These are phyloP conservation scores for Penicillium sp. DNA, from an alignment of 2,329 filamentous ascomycete genomes.

Conservation along the genomic window DNA sequence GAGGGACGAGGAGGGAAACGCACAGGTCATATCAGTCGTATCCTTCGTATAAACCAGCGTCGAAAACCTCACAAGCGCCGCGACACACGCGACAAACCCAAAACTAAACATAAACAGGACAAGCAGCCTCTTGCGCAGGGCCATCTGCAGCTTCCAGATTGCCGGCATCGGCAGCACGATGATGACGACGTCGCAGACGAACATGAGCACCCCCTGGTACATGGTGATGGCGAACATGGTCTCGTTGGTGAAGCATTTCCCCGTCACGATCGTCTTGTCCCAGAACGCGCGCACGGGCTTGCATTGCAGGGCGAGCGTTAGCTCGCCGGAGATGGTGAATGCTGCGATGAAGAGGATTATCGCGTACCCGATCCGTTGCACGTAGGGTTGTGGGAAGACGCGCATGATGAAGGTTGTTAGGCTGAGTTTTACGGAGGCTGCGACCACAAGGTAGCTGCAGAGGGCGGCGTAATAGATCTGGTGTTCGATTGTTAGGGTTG, in stretches of 20 bases:
- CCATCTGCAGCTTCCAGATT: constrained; percentile 18
- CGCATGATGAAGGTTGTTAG: constrained; percentile 17
- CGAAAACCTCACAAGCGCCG: constrained; percentile 15
- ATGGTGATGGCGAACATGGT: background rate
- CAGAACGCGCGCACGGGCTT: constrained; percentile 8
- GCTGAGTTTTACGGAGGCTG: constrained; percentile 12
- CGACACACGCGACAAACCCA: constrained; percentile 14
- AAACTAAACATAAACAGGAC: constrained; percentile 11
- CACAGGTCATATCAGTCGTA: background rate
- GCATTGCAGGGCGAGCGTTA: constrained; percentile 16
- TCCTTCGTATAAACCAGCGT: background rate
- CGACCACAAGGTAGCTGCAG: constrained; percentile 15
- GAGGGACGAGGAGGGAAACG: background rate
- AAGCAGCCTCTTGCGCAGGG: constrained; percentile 6
- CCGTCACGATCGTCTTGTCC: background rate
- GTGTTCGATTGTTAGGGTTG: background rate
- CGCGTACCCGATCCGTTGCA: constrained; percentile 2
- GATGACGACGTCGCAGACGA: background rate
- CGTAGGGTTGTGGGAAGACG: constrained; percentile 12
- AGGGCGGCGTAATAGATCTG: constrained; percentile 18
- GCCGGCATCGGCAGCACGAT: background rate
- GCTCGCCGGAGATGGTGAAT: constrained; percentile 16
- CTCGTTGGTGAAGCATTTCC: background rate
- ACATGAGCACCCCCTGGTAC: background rate
- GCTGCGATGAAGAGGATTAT: constrained; percentile 8